A percentile compares a stretch with the other conserved stretches of the same genome.
Conservation (phyloP, 2,329 filamentous ascomycete species). For the Aspergillus hortae region DNA sequence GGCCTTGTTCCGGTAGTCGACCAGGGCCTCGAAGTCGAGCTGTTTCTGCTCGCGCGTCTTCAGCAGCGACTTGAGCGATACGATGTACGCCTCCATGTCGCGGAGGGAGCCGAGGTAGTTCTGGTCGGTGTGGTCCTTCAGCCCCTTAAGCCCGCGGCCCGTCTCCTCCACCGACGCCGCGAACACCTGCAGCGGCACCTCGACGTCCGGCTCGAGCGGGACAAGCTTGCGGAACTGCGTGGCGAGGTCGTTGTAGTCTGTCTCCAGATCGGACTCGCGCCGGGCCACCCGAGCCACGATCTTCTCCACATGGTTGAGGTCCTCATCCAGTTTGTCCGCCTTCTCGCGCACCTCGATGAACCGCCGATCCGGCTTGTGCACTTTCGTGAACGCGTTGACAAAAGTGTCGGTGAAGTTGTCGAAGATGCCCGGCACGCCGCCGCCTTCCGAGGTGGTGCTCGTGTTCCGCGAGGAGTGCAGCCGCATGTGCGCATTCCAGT, state of each 20-base stretch:
- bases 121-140: slow-evolving; percentile 90
- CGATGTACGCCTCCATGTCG: slow-evolving; percentile 93
- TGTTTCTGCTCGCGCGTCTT: slow-evolving; percentile 97
- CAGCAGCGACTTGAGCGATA: slow-evolving; percentile 80
- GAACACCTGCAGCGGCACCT: slow-evolving; percentile 78
- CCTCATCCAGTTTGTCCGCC: slow-evolving; percentile 90
- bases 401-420: slow-evolving; percentile 95
- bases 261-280: slow-evolving; percentile 80
- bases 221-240: slow-evolving; percentile 95
- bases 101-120: slow-evolving; percentile 89
- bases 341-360: slow-evolving; percentile 93
- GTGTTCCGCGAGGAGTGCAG: slow-evolving; percentile 66
- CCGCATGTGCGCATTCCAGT: slow-evolving; percentile 97
- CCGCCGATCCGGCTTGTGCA: slow-evolving; percentile 89
- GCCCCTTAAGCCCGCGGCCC: slow-evolving; percentile 68
- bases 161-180: slow-evolving; percentile 82
- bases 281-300: slow-evolving; percentile 88
- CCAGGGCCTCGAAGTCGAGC: slow-evolving; percentile 92
- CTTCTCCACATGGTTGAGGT: slow-evolving; percentile 89
- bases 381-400: slow-evolving; percentile 94
- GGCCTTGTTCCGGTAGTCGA: slow-evolving; percentile 91
- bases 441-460: slow-evolving; percentile 41
- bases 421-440: slow-evolving; percentile 65
- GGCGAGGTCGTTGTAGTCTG: slow-evolving; percentile 83
- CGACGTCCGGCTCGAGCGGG: slow-evolving; percentile 80